Evolutionary conservation across 257 asterid genomes (phyloP).

Genomic region (Nyctanthes arbortristis): DNA sequence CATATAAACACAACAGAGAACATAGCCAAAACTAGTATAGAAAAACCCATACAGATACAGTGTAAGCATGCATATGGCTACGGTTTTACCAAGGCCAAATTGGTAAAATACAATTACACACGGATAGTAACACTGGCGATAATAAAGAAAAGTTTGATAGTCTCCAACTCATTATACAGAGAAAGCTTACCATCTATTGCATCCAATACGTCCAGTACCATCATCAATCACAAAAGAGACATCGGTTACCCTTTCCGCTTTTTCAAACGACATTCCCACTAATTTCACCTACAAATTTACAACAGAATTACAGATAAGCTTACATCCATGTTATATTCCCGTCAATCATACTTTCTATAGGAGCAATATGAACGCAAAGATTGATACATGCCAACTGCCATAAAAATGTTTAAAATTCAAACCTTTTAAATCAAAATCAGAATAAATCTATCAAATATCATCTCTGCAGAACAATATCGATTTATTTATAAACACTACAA

Average conservation of each 20-base stretch:
- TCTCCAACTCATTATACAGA: not conserved
- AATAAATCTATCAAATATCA: not conserved
- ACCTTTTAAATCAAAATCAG: not conserved
- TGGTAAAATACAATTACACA: not conserved
- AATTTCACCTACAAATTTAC: constrained; percentile 61
- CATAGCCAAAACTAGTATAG: not conserved
- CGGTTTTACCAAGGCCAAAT: not conserved
- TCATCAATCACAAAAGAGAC: constrained; percentile 73
- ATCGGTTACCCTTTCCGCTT: constrained; percentile 58
- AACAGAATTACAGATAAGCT: not conserved
- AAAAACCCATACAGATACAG: not conserved
- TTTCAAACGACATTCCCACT: constrained; percentile 70
- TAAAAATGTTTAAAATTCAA: not conserved
- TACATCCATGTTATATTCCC: not conserved
- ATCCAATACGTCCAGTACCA: constrained; percentile 82
- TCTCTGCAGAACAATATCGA: not conserved
- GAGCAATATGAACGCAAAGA: not conserved
- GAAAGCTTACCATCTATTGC: constrained; percentile 70
- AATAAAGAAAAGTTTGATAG: too few relatives aligned
- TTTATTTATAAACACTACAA: not conserved
- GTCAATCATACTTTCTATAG: not conserved
- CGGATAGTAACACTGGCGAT: too few relatives aligned
- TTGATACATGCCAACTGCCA: not conserved
- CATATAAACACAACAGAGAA: not conserved
- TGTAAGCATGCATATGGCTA: not conserved